Conservation (phyloP, 257 asterid genomes). For the Solanum arcanum region DNA sequence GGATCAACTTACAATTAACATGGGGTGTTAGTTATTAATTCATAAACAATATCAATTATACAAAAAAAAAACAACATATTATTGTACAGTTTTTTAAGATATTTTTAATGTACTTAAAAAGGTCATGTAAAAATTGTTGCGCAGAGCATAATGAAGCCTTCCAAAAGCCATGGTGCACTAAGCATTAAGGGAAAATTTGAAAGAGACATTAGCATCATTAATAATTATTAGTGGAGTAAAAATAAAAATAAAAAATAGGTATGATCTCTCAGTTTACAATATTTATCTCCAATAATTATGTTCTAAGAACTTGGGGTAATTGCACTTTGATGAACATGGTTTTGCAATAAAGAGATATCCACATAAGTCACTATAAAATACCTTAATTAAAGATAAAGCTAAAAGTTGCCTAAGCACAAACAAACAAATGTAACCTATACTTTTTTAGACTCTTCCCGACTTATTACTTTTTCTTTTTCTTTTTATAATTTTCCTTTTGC, state of each 20-base stretch:
- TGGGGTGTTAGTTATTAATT: background rate
- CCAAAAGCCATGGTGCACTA: background rate
- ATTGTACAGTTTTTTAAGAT: background rate
- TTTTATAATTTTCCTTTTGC: background rate
- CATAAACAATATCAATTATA: background rate
- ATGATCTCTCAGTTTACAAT: slow-evolving; percentile 5
- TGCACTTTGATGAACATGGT: background rate
- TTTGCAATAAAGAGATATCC: background rate
- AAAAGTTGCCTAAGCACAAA: background rate
- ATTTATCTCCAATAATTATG: slow-evolving; percentile 6
- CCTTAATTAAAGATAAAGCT: background rate
- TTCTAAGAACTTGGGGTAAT: background rate
- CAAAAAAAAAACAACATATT: background rate
- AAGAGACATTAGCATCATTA: slow-evolving; percentile 2
- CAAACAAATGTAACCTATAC: background rate
- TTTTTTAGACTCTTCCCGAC: background rate
- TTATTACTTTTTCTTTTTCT: background rate
- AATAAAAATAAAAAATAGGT: background rate
- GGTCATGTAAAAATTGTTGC: background rate
- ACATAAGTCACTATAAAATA: background rate
- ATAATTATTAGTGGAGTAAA: slow-evolving; percentile 7
- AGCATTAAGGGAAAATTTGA: slow-evolving; percentile 6
- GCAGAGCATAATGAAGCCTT: background rate
- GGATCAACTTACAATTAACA: background rate
- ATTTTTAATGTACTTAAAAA: background rate